Percentiles rank a stretch among this genome's conserved stretches.
Evolutionary conservation across 495 filamentous ascomycete genomes (phyloP).

Genomic region (Xylaria scruposa): DNA sequence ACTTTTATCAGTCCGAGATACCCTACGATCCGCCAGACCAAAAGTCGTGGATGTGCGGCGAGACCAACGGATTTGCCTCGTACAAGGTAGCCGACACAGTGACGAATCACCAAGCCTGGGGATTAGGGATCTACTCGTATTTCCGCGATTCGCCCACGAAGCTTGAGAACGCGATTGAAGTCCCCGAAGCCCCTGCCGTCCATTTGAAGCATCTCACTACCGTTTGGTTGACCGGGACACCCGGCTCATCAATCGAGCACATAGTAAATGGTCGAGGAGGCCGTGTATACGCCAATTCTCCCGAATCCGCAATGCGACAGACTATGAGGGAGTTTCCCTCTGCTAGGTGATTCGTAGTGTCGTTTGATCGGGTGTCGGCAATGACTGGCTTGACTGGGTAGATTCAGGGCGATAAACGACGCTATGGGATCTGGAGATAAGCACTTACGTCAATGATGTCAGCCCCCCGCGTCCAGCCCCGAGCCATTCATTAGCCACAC

Average conservation of each 20-base stretch:
- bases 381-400: too few species aligned
- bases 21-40: constrained; percentile 43
- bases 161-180: constrained; percentile 42
- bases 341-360: neutral
- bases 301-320: constrained; percentile 41
- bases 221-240: constrained; percentile 36
- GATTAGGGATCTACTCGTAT: constrained; percentile 41
- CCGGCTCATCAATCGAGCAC: constrained; percentile 38
- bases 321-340: constrained; percentile 36
- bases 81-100: constrained; percentile 41
- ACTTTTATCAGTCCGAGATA: constrained; percentile 45
- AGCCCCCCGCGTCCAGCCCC: constrained; percentile 20
- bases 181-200: constrained; percentile 33
- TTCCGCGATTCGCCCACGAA: constrained; percentile 44
- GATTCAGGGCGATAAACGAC: too few species aligned
- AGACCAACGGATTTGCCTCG: constrained; percentile 39
- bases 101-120: constrained; percentile 40
- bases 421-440: too few species aligned
- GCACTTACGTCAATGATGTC: constrained; percentile 25
- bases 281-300: constrained; percentile 37
- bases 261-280: constrained; percentile 37
- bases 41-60: constrained; percentile 38
- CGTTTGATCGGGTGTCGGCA: neutral
- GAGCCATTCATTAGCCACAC: neutral
- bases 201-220: constrained; percentile 40